phyloP scores from a whole-genome alignment of 2,329 filamentous ascomycete species.

The Zymoseptoria crescenta region DNA sequence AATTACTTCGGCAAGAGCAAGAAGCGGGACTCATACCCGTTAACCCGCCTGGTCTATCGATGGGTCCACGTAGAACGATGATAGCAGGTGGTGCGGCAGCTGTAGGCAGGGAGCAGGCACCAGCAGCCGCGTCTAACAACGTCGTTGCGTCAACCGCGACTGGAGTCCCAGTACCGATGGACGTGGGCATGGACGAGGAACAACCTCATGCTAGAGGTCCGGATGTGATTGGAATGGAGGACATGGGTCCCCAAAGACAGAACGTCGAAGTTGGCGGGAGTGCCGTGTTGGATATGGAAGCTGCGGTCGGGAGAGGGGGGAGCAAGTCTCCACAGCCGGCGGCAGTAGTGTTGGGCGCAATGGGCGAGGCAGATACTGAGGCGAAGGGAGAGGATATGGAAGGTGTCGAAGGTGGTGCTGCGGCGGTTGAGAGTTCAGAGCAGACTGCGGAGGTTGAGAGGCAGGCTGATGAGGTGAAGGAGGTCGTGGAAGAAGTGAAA shows the following conservation, averaged over 20 bases:
- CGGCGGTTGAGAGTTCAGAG: slow-evolving; percentile 14
- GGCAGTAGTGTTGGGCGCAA: not conserved
- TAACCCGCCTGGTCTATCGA: slow-evolving; percentile 14
- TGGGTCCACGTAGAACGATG: slow-evolving; percentile 27
- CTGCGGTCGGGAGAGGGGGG: slow-evolving; percentile 31
- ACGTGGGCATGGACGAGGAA: slow-evolving; percentile 36
- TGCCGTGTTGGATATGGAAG: slow-evolving; percentile 33
- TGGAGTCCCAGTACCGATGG: slow-evolving; percentile 14
- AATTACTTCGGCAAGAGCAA: slow-evolving; percentile 79
- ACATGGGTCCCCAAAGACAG: slow-evolving; percentile 65
- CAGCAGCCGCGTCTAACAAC: not conserved
- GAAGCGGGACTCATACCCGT: slow-evolving; percentile 66
- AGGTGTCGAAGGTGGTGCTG: slow-evolving; percentile 10
- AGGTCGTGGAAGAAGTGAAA: slow-evolving; percentile 12
- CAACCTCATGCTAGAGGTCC: slow-evolving; percentile 75
- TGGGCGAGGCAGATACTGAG: slow-evolving; percentile 1
- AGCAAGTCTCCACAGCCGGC: slow-evolving; percentile 21
- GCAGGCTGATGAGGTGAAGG: slow-evolving; percentile 15
- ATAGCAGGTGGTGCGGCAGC: slow-evolving; percentile 18
- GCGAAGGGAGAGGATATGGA: slow-evolving; percentile 9
- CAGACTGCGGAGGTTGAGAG: slow-evolving; percentile 12
- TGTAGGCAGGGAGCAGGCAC: slow-evolving; percentile 20
- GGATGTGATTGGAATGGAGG: slow-evolving; percentile 73
- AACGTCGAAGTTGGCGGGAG: slow-evolving; percentile 11
- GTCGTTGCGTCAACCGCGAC: not conserved